phyloP scores from a whole-genome alignment of 176 grass and related monocot species.

The bread wheat (Triticum aestivum) region DNA sequence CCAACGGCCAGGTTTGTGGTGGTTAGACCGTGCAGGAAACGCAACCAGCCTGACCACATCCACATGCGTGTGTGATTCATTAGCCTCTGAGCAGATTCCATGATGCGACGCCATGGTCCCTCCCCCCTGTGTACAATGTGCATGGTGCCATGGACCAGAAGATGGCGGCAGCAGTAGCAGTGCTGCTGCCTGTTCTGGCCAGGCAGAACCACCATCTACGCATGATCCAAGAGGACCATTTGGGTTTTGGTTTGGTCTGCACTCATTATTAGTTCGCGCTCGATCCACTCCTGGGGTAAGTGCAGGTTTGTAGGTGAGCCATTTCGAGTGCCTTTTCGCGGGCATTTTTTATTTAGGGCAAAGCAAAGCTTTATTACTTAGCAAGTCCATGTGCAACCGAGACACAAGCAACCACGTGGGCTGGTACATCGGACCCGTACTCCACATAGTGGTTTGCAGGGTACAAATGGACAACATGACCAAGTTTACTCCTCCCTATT shows the following conservation, averaged over 20 bases:
- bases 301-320: background rate
- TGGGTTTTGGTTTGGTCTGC: background rate
- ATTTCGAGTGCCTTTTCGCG: slow-evolving; percentile 1
- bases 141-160: background rate
- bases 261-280: slow-evolving; percentile 6
- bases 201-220: background rate
- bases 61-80: background rate
- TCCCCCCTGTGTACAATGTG: background rate
- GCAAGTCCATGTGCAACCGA: too few relatives aligned
- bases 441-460: too few relatives aligned
- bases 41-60: background rate
- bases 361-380: too few relatives aligned
- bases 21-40: slow-evolving; percentile 24
- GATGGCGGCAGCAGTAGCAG: background rate
- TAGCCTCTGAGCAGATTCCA: slow-evolving; percentile 6
- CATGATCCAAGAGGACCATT: background rate
- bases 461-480: too few relatives aligned
- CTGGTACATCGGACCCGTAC: too few relatives aligned
- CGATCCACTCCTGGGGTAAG: background rate
- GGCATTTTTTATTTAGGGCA: background rate
- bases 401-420: too few relatives aligned
- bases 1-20: slow-evolving; percentile 34
- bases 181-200: background rate
- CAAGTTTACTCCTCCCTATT: too few relatives aligned
- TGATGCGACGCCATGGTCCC: background rate